Percentiles rank a stretch among this genome's conserved stretches.
phyloP scores from a whole-genome alignment of 2,329 filamentous ascomycete species.

The Nemania abortiva region DNA sequence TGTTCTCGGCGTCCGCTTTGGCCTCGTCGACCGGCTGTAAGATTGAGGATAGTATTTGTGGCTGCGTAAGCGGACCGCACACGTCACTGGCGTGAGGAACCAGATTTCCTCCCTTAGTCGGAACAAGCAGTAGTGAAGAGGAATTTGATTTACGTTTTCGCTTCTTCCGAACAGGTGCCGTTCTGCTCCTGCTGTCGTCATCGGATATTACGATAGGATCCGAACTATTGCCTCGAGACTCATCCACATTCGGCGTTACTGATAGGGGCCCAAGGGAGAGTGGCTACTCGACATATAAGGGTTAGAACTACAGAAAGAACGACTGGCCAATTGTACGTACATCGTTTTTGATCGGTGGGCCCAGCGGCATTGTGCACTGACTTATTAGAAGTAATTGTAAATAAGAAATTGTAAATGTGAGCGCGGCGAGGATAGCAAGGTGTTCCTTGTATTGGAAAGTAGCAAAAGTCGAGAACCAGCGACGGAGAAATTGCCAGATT shows the following conservation, averaged over 20 bases:
- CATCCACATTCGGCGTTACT: background rate
- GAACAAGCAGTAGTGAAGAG: background rate
- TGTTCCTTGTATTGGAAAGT: background rate
- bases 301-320: conserved; percentile 6
- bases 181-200: background rate
- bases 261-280: too few species aligned
- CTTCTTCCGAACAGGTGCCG: background rate
- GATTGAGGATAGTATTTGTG: too few species aligned
- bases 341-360: background rate
- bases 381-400: too few species aligned
- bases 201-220: conserved; percentile 17
- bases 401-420: too few species aligned
- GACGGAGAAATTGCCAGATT: background rate
- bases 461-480: background rate
- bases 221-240: background rate
- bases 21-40: too few species aligned
- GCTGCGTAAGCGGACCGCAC: background rate
- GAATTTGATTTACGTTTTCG: background rate
- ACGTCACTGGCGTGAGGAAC: background rate
- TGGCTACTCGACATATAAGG: background rate
- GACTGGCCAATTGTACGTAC: conserved; percentile 1
- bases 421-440: background rate
- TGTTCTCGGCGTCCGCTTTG: too few species aligned
- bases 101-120: background rate
- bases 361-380: background rate